A percentile compares a stretch with the other conserved stretches of the same genome.
Conservation (phyloP, 208 protist species). For the Leishmania mexicana region DNA sequence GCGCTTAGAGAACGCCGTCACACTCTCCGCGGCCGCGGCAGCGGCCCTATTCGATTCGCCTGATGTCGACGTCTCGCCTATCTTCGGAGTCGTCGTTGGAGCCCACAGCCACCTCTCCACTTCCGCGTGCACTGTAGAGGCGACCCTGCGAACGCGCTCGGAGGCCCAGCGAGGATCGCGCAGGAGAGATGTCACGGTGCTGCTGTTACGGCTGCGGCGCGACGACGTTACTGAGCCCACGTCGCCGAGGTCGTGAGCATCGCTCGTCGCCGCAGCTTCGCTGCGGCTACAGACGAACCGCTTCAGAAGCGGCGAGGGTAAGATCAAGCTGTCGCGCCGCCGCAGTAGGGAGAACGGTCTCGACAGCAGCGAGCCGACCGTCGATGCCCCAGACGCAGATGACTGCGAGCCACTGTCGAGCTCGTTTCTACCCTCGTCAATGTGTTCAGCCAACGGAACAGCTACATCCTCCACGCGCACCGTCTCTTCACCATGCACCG, state of each 20-base stretch:
- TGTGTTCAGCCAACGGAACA: neutral
- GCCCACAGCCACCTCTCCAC: constrained; percentile 12
- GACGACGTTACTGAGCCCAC: constrained; percentile 6
- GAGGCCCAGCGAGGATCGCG: constrained; percentile 21
- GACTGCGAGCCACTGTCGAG: neutral
- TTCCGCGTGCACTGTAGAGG: constrained; percentile 4
- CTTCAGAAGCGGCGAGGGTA: neutral
- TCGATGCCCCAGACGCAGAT: neutral
- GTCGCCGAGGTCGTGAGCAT: neutral
- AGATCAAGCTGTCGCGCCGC: too few relatives aligned
- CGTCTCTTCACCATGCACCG: neutral
- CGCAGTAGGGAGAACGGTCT: neutral
- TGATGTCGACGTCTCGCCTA: neutral
- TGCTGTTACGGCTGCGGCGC: constrained; percentile 10
- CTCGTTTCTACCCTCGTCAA: too few relatives aligned
- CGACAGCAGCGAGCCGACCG: neutral
- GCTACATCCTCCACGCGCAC: constrained; percentile 16
- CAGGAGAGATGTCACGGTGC: constrained; percentile 11
- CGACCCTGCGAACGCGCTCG: constrained; percentile 18
- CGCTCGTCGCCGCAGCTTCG: neutral
- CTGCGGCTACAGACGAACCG: neutral
- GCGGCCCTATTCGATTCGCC: neutral
- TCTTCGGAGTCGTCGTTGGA: neutral
- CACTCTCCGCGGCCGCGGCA: neutral
- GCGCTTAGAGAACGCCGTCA: neutral